These are phyloP conservation scores for Blepharisma stoltei DNA, from an alignment of 73 alveolate genomes.

Conservation along the genomic window DNA sequence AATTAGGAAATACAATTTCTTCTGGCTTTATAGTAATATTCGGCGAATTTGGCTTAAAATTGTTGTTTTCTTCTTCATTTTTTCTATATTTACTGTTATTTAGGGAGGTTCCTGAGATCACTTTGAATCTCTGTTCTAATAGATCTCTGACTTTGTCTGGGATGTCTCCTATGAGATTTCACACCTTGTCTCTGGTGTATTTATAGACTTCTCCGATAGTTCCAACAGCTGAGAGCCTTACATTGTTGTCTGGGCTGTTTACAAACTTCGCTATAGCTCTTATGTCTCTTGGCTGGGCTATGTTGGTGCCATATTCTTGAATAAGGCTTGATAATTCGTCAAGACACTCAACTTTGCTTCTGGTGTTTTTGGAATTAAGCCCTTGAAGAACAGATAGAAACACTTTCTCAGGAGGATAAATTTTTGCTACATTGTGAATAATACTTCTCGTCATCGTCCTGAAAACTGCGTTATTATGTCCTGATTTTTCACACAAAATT, in stretches of 20 bases:
- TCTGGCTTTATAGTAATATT: not conserved
- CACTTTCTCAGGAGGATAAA: slow-evolving; percentile 33
- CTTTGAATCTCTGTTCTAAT: slow-evolving; percentile 43
- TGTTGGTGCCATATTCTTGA: not conserved
- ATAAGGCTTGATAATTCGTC: slow-evolving; percentile 42
- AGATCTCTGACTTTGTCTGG: slow-evolving; percentile 48
- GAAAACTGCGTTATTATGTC: slow-evolving; percentile 42
- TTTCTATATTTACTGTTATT: not conserved
- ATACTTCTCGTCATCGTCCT: slow-evolving; percentile 38
- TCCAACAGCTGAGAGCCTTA: slow-evolving; percentile 42
- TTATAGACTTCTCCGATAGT: slow-evolving; percentile 46
- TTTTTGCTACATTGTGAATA: slow-evolving; percentile 27
- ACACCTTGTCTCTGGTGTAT: slow-evolving; percentile 35
- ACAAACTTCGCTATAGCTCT: slow-evolving; percentile 35
- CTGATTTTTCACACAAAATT: slow-evolving; percentile 40
- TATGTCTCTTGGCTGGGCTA: not conserved
- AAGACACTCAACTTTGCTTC: slow-evolving; percentile 46
- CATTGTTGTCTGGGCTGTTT: slow-evolving; percentile 38
- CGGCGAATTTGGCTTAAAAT: not conserved
- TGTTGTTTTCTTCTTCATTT: not conserved
- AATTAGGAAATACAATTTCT: not conserved
- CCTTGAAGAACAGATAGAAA: slow-evolving; percentile 29
- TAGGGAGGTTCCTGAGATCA: not conserved
- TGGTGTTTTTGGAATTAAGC: slow-evolving; percentile 36
- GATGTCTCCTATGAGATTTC: slow-evolving; percentile 46